Evolutionary conservation across 176 grass and related monocot genomes (phyloP).

Genomic region (Carex pumila): DNA sequence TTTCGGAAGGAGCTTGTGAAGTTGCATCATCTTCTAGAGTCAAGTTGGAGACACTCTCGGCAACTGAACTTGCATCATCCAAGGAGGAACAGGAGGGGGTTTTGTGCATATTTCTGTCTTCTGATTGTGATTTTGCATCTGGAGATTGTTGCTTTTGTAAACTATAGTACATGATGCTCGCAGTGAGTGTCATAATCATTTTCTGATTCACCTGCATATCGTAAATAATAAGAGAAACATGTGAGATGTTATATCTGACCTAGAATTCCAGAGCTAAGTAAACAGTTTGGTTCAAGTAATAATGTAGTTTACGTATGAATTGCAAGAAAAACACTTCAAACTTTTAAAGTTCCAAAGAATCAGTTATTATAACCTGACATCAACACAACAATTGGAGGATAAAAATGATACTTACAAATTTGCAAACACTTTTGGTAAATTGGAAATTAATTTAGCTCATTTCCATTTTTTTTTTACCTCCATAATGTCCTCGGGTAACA

Average conservation of each 20-base stretch:
- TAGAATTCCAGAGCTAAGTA: background rate
- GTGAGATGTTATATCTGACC: background rate
- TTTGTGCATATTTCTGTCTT: constrained; percentile 43
- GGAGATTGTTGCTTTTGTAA: constrained; percentile 56
- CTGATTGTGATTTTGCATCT: constrained; percentile 43
- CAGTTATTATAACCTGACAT: background rate
- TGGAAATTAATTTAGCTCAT: background rate
- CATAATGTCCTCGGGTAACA: constrained; percentile 92
- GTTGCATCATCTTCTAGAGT: constrained; percentile 39
- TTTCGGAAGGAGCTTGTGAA: constrained; percentile 64
- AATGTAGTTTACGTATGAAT: background rate
- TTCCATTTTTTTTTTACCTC: constrained; percentile 55
- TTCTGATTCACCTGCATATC: constrained; percentile 88
- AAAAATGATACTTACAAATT: too few species aligned
- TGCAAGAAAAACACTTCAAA: background rate
- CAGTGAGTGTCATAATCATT: constrained; percentile 93
- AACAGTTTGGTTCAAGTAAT: background rate
- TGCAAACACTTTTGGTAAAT: background rate
- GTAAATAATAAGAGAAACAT: background rate
- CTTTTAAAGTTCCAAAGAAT: background rate
- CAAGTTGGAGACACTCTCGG: constrained; percentile 50
- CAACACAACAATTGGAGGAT: background rate
- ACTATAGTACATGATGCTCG: constrained; percentile 94
- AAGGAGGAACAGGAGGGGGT: constrained; percentile 14
- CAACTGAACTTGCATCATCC: constrained; percentile 41